Base-by-base conservation (phyloP, 2,329 filamentous ascomycete species). In the Aphanocladium album region DNA sequence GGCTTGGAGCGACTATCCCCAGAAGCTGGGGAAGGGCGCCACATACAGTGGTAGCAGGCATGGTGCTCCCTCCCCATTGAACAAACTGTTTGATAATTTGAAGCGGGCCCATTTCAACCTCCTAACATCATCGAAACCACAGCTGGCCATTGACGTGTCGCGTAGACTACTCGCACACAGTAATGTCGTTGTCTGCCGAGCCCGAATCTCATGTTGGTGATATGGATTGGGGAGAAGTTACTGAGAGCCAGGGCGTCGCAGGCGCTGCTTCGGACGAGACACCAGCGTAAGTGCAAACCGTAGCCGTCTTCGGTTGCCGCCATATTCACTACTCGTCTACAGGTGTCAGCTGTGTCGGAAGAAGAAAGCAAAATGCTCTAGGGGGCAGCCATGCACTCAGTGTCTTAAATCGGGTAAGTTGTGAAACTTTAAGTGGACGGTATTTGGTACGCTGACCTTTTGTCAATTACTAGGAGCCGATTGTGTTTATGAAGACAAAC, bases 361-460 rank as follows among this genome's bases (percentile, higher is more conserved):
- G 56, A 78, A 76, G 64, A 79, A 80, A 55, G 73, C 77, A 17
- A 76, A 75, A 47, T 80, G 77, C 65, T 74, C 75, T 27, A 68
- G 76, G 23, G 67, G 70, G 30, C 73, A 76, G 52, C 77, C 77
- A 8, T 80, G 78, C 62, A 73, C 75, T 0, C 73, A 77, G 54
- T 79, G 77, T 55, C 63, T 70, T 3, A 64, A 62, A 46, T 62
- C 39, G 65, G 70, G 39, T 72, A 71, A 62, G 70, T 67, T 69
- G 14, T 19, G 9, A 19, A 11, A n/a, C 5, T 5, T 21, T 16
- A 11, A 14, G 6, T 33, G 23, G 11, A 23, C n/a, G n/a, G 8
- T 19, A 33, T 16, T 12, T 3, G 37, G 9, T 21, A 16, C 14
- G 21, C 37, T 45, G 9, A 27, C 25, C 17, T 19, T 21, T 27